Conservation (phyloP, 306 rosid species). For the Gastrolobium bilobum region DNA sequence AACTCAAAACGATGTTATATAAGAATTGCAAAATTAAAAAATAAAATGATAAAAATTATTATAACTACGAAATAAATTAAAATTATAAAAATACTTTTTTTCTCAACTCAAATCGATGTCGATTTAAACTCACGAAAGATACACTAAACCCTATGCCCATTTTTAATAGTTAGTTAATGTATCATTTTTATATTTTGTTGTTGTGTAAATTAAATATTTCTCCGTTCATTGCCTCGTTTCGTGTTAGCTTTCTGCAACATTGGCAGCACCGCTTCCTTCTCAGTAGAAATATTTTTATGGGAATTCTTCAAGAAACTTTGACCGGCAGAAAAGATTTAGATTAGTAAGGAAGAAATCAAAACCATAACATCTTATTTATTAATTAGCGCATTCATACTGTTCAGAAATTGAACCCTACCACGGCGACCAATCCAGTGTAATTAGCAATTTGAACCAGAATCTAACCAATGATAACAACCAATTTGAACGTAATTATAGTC, state of each 20-base stretch:
- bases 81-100: too few species aligned
- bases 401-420: slow-evolving; percentile 56
- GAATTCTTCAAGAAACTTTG: slow-evolving; percentile 57
- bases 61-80: too few species aligned
- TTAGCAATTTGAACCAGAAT: too few species aligned
- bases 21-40: too few species aligned
- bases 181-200: neutral
- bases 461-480: too few species aligned
- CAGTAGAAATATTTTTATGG: slow-evolving; percentile 48
- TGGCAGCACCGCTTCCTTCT: slow-evolving; percentile 36
- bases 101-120: too few species aligned
- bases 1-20: too few species aligned
- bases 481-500: too few species aligned
- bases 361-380: slow-evolving; percentile 6
- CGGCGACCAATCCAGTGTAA: slow-evolving; percentile 50
- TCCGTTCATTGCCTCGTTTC: slow-evolving; percentile 40
- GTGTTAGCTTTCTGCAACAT: slow-evolving; percentile 31
- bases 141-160: too few species aligned
- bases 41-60: too few species aligned
- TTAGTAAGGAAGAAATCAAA: neutral
- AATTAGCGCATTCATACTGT: slow-evolving; percentile 12
- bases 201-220: slow-evolving; percentile 25
- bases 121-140: too few species aligned
- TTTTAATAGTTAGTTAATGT: too few species aligned
- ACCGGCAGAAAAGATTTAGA: slow-evolving; percentile 43